A percentile compares a stretch with the other conserved stretches of the same genome.
Conservation (phyloP, 768 basidiomycete species). For the Infundibulicybe gibba region DNA sequence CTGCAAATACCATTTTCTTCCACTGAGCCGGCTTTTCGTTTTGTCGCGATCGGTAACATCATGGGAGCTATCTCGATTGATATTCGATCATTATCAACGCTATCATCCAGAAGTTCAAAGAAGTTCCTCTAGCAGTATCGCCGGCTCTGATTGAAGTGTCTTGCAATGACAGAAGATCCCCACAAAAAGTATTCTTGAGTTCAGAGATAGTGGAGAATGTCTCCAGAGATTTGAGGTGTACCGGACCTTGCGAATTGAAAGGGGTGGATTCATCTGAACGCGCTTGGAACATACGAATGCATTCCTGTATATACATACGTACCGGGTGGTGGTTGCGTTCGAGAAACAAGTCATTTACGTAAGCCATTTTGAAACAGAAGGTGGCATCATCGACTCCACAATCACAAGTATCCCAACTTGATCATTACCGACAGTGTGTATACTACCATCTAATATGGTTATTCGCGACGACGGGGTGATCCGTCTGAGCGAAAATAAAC, state of each 20-base stretch:
- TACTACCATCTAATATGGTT: too few species aligned
- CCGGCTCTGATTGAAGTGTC: conserved; percentile 12
- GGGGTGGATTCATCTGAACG: conserved; percentile 42
- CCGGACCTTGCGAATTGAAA: conserved; percentile 51
- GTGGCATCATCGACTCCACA: too few species aligned
- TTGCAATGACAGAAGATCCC: conserved; percentile 25
- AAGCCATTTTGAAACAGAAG: too few species aligned
- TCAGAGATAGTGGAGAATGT: conserved; percentile 22
- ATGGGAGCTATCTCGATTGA: conserved; percentile 23
- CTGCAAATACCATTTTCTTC: too few species aligned
- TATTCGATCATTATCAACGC: conserved; percentile 46
- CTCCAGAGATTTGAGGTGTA: conserved; percentile 33
- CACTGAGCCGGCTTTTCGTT: too few species aligned
- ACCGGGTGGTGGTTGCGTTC: conserved; percentile 17
- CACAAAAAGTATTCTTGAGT: conserved; percentile 35
- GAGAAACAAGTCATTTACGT: conserved; percentile 28
- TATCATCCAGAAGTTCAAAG: conserved; percentile 44
- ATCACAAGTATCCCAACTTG: too few species aligned
- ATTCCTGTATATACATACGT: too few species aligned
- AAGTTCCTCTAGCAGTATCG: conserved; percentile 36
- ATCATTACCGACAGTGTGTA: too few species aligned
- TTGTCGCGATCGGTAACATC: conserved; percentile 1
- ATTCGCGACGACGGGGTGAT: too few species aligned
- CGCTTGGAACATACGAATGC: too few species aligned
- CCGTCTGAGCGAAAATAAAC: too few species aligned